phyloP scores from a whole-genome alignment of 1,284 basidiomycete genomes.

The Leccinum subrobustum region DNA sequence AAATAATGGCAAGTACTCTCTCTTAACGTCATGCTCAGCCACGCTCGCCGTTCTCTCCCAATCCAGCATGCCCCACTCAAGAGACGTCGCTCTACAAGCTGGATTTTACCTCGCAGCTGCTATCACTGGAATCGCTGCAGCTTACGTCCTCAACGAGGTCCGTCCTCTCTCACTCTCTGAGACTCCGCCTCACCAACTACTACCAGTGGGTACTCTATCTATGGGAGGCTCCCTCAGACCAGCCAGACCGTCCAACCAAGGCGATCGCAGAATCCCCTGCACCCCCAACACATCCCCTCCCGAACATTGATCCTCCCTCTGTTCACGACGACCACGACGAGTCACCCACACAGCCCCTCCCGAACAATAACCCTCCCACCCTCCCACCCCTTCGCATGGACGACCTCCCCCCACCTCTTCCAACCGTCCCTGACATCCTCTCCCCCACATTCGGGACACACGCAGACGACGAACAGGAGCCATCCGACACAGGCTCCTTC shows the following conservation, averaged over 20 bases:
- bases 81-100: background rate
- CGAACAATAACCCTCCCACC: background rate
- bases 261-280: background rate
- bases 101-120: conserved; percentile 12
- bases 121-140: conserved; percentile 21
- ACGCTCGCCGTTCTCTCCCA: background rate
- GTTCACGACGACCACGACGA: too few species aligned
- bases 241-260: background rate
- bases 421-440: conserved; percentile 6
- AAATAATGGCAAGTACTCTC: background rate
- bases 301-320: background rate
- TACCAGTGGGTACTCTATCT: background rate
- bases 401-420: conserved; percentile 18
- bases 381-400: conserved; percentile 15
- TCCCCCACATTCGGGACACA: conserved; percentile 2
- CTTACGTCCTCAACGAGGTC: conserved; percentile 21
- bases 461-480: background rate
- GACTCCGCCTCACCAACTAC: background rate
- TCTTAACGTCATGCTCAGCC: background rate
- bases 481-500: conserved; percentile 14
- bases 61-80: conserved; percentile 13
- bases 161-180: background rate
- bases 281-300: background rate
- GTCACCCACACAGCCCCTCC: background rate
- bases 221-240: background rate